These are phyloP conservation scores for Nicotiana sylvestris DNA, from an alignment of 257 asterid species.

Conservation along the genomic window DNA sequence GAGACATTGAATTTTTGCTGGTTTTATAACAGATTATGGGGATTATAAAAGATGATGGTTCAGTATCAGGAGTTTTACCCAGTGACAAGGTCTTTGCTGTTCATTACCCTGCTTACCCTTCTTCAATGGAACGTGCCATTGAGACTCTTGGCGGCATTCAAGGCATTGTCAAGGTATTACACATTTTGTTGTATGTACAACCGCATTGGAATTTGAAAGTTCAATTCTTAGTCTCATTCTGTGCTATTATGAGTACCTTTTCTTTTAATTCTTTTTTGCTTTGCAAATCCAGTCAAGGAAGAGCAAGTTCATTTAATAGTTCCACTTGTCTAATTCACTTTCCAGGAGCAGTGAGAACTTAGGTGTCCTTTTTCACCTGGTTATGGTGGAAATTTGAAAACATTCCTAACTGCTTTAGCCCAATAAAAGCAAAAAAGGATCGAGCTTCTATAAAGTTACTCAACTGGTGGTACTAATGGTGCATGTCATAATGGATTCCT, in stretches of 20 bases:
- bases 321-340: neutral
- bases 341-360: neutral
- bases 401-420: neutral
- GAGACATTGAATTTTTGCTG: neutral
- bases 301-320: neutral
- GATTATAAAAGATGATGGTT: constrained; percentile 55
- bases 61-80: constrained; percentile 64
- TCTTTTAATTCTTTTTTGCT: neutral
- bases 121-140: constrained; percentile 70
- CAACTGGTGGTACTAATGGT: neutral
- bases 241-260: neutral
- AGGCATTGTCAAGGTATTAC: constrained; percentile 61
- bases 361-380: neutral
- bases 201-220: neutral
- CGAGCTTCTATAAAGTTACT: neutral
- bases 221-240: neutral
- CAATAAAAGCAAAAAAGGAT: neutral
- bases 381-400: neutral
- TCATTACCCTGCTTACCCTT: constrained; percentile 90
- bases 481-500: too few species aligned
- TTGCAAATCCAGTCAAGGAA: neutral
- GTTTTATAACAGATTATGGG: constrained; percentile 43
- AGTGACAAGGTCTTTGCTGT: constrained; percentile 50
- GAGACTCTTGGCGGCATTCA: constrained; percentile 80
- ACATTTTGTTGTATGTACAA: neutral